Conservation (phyloP, 2,329 filamentous ascomycete species). For the Sporothrix sp. region DNA sequence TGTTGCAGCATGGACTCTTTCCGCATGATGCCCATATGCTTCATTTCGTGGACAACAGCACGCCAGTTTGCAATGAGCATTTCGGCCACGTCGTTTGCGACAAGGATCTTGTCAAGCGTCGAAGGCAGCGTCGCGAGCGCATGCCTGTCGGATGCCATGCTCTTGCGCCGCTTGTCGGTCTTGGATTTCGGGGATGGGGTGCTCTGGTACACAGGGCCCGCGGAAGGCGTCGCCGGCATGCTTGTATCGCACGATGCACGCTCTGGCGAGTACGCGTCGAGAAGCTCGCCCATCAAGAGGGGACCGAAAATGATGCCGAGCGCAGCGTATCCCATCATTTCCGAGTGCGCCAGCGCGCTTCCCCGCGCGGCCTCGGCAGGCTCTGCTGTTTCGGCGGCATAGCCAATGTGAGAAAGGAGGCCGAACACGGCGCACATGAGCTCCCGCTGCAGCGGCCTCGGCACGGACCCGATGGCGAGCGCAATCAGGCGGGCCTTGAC, state of each 20-base stretch:
- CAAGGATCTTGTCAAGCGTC: constrained; percentile 44
- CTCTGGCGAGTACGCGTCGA: constrained; percentile 41
- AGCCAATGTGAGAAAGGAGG: constrained; percentile 50
- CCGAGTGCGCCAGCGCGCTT: constrained; percentile 42
- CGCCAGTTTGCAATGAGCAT: constrained; percentile 59
- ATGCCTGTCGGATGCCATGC: constrained; percentile 15
- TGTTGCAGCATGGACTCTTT: constrained; percentile 12
- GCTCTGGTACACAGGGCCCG: constrained; percentile 23
- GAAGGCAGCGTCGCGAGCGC: constrained; percentile 19
- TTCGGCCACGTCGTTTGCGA: constrained; percentile 51
- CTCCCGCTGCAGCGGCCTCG: constrained; percentile 50
- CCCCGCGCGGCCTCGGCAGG: constrained; percentile 43
- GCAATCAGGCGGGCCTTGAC: constrained; percentile 56
- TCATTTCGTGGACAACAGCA: constrained; percentile 52
- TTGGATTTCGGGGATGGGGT: constrained; percentile 33
- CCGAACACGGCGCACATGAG: constrained; percentile 60
- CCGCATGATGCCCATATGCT: constrained; percentile 31
- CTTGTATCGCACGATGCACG: constrained; percentile 20
- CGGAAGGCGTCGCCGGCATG: constrained; percentile 28
- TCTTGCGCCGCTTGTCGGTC: constrained; percentile 27
- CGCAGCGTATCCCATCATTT: constrained; percentile 54
- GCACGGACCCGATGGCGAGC: constrained; percentile 49
- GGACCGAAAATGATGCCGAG: constrained; percentile 58
- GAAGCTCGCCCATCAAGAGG: constrained; percentile 48
- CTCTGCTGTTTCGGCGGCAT: constrained; percentile 41